A percentile compares a stretch with the other conserved stretches of the same genome.
Evolutionary conservation across 352 stramenopile species (phyloP).

Genomic region (Phytophthora pseudosyringae): DNA sequence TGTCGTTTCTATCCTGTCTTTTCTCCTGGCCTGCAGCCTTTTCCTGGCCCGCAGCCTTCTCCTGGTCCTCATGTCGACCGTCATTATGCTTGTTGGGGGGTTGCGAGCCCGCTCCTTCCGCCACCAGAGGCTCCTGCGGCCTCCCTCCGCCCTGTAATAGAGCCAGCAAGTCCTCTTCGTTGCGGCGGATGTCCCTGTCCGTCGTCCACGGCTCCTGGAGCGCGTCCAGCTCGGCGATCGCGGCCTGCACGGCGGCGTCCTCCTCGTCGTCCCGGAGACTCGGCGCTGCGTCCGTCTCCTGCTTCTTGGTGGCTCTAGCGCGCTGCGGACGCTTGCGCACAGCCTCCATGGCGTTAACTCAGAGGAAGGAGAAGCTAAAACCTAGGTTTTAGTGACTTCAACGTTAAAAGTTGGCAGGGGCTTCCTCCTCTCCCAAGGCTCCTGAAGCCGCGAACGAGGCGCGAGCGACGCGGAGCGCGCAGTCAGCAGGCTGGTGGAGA

Average conservation of each 20-base stretch:
- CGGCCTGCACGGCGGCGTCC: constrained; percentile 5
- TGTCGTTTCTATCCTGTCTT: neutral
- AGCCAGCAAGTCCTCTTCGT: constrained; percentile 65
- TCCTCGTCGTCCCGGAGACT: constrained; percentile 23
- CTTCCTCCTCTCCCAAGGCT: constrained; percentile 19
- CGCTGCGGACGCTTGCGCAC: constrained; percentile 27
- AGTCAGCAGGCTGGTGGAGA: neutral
- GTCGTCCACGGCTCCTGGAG: constrained; percentile 17
- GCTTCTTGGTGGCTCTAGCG: constrained; percentile 4
- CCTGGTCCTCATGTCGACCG: neutral
- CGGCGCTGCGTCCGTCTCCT: neutral
- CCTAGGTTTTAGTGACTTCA: constrained; percentile 30
- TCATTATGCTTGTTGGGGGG: constrained; percentile 28
- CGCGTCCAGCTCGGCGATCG: constrained; percentile 22
- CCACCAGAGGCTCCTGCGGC: constrained; percentile 28
- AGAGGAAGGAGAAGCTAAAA: constrained; percentile 15
- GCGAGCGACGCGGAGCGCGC: constrained; percentile 6
- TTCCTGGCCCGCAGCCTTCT: neutral
- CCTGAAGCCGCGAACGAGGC: constrained; percentile 11
- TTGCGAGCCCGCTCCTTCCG: constrained; percentile 27
- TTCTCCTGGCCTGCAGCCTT: neutral
- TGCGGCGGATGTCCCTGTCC: constrained; percentile 57
- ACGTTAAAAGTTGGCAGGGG: constrained; percentile 15
- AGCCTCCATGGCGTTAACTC: constrained; percentile 32
- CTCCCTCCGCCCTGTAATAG: constrained; percentile 38